Evolutionary conservation across 352 stramenopile genomes (phyloP), one percentile per base, ranked within the genome.

Genomic region (Phytophthora hibernalis): DNA sequence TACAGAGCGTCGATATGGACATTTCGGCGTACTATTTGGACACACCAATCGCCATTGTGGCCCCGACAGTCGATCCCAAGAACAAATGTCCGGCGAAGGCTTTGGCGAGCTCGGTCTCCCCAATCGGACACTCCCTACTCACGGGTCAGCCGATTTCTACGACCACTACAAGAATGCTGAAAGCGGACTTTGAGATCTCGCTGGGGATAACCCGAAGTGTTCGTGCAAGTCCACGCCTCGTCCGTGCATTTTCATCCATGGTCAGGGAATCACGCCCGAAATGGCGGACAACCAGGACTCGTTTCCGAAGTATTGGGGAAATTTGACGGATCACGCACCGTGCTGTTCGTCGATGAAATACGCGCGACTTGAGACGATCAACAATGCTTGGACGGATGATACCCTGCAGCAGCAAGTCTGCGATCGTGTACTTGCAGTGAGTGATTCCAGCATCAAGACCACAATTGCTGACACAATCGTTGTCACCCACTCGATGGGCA

Each of bases 331-430:
- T 10, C 55, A 71, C 13, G 44, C 63, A 12, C 63, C 63, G 5
- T 71, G 63, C 49, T 71, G 63, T 20, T 66, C 63, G 11, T 66
- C 55, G 0, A 57, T 66, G 13, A 66, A 71, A 22, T 71, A 61
- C 22, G 49, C 55, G 30, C 31, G 48, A 22, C 56, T 71, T 1
- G 63, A 71, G 2, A 71, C 63, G 13, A 52, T 66, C 8, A 40
- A 61, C 26, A 61, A 61, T 20, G 20, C 24, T 1, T 71, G 63
- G 63, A 58, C 30, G 8, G 16, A 40, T 15, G 7, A 28, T 26
- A 24, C 7, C 18, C 21, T 61, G 21, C 63, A 71, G 35, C n/a
- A 57, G 15, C 61, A 66, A 35, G 49, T 66, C 2, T 71, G 63
- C 28, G 33, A 57, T 22, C 56, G 49, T 5, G 48, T n/a, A 7